phyloP scores from a whole-genome alignment of 495 filamentous ascomycete genomes.

The Evernia prunastri region DNA sequence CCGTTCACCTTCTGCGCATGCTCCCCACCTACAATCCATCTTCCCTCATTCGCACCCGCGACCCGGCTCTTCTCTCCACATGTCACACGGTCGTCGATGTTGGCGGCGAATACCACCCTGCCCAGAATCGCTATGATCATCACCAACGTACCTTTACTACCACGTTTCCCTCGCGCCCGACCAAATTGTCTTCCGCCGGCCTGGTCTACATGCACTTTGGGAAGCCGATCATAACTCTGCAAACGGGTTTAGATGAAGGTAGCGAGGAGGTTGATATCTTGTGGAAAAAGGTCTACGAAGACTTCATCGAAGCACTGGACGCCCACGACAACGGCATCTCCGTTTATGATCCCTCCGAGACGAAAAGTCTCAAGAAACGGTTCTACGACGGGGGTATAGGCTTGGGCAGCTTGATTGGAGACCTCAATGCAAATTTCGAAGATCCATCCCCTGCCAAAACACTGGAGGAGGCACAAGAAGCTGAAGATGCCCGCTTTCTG shows the following conservation, averaged over 20 bases:
- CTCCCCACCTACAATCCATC: conserved; percentile 73
- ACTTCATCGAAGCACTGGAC: conserved; percentile 93
- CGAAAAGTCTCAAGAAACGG: conserved; percentile 63
- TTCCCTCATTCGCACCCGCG: conserved; percentile 77
- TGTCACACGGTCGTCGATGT: conserved; percentile 97
- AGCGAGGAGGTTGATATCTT: conserved; percentile 63
- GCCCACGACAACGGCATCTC: conserved; percentile 95
- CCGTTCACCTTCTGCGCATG: conserved; percentile 88
- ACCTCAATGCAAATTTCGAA: conserved; percentile 63
- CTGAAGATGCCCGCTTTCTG: conserved; percentile 74
- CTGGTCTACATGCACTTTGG: conserved; percentile 96
- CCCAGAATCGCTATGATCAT: conserved; percentile 80
- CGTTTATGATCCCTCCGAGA: conserved; percentile 61
- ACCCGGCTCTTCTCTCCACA: conserved; percentile 65
- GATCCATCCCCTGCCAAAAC: conserved; percentile 8
- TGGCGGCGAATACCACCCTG: conserved; percentile 77
- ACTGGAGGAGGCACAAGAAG: conserved; percentile 43
- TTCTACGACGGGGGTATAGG: conserved; percentile 78
- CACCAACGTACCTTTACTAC: conserved; percentile 88
- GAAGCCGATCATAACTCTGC: conserved; percentile 65
- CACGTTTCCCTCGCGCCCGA: conserved; percentile 66
- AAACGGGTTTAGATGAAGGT: conserved; percentile 54
- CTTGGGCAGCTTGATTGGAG: conserved; percentile 72
- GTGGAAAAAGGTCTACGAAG: conserved; percentile 83
- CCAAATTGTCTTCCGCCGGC: conserved; percentile 88